A percentile compares a stretch with the other conserved stretches of the same genome.
Evolutionary conservation across 805 yeast genomes (phyloP).

Genomic region (Pichia eremophila): DNA sequence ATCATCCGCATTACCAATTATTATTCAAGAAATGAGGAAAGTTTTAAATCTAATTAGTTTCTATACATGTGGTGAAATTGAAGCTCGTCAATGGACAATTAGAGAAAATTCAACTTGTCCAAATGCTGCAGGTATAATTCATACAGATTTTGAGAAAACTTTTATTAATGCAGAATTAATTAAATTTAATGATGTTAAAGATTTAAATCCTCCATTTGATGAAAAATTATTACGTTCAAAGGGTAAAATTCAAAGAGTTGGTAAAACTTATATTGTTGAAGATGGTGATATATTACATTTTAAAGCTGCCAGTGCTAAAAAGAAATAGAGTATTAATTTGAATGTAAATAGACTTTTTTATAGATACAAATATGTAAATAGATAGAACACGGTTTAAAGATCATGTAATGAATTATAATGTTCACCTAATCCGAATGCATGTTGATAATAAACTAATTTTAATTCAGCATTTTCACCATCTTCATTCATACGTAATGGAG

Average conservation of each 20-base stretch:
- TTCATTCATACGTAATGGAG: constrained; percentile 56
- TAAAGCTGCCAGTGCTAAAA: constrained; percentile 64
- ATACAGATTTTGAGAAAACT: constrained; percentile 89
- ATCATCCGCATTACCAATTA: constrained; percentile 74
- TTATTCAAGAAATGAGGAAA: constrained; percentile 78
- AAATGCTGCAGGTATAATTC: constrained; percentile 98
- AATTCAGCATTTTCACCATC: constrained; percentile 44
- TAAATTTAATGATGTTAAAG: constrained; percentile 71
- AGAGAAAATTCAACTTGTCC: constrained; percentile 91
- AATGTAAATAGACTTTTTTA: background rate
- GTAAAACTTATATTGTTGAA: constrained; percentile 90
- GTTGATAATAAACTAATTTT: constrained; percentile 73
- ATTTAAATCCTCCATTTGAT: constrained; percentile 50
- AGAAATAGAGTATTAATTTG: constrained; percentile 3
- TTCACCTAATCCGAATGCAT: constrained; percentile 84
- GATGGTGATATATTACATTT: constrained; percentile 90
- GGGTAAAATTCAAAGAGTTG: constrained; percentile 85
- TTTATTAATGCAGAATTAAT: constrained; percentile 91
- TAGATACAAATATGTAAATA: constrained; percentile 1
- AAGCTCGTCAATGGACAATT: constrained; percentile 97
- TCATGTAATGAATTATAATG: constrained; percentile 74
- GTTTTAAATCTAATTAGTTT: constrained; percentile 81
- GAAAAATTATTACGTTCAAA: constrained; percentile 76
- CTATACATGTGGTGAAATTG: constrained; percentile 94
- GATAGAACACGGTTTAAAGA: background rate